Evolutionary conservation across 306 rosid species (phyloP).

Genomic region (Rosa persica): DNA sequence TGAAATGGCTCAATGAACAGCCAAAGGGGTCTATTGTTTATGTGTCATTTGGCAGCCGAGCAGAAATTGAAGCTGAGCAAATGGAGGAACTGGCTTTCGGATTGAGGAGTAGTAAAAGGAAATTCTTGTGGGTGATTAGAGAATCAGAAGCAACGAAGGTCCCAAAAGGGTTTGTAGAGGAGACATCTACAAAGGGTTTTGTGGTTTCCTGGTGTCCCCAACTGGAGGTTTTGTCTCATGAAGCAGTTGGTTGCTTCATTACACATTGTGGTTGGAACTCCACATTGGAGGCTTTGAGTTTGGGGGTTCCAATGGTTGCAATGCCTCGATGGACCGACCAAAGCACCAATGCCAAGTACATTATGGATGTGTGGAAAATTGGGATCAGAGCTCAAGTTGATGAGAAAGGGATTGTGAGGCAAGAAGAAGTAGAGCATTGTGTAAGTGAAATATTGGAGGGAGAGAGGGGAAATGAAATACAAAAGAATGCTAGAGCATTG

Average conservation of each 20-base stretch:
- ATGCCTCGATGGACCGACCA: slow-evolving; percentile 4
- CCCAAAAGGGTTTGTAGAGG: slow-evolving; percentile 29
- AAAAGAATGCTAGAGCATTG: neutral
- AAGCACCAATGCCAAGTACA: slow-evolving; percentile 2
- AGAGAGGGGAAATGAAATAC: slow-evolving; percentile 1
- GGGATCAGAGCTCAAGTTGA: slow-evolving; percentile 11
- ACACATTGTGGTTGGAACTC: slow-evolving; percentile 25
- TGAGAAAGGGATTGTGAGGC: slow-evolving; percentile 7
- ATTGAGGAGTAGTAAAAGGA: neutral
- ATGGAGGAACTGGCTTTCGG: slow-evolving; percentile 31
- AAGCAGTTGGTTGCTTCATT: slow-evolving; percentile 19
- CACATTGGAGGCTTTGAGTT: slow-evolving; percentile 13
- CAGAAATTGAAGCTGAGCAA: slow-evolving; percentile 17
- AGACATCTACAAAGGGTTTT: slow-evolving; percentile 14
- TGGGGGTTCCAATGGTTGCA: slow-evolving; percentile 5
- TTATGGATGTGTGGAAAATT: slow-evolving; percentile 18
- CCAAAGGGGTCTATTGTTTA: slow-evolving; percentile 14
- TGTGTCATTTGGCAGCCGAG: slow-evolving; percentile 36
- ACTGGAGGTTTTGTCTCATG: slow-evolving; percentile 20
- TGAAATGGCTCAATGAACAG: too few relatives aligned
- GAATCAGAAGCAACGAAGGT: slow-evolving; percentile 22
- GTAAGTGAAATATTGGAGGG: slow-evolving; percentile 12
- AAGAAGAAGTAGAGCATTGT: neutral
- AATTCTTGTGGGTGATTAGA: slow-evolving; percentile 39
- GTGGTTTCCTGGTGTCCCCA: slow-evolving; percentile 19